A percentile compares a stretch with the other conserved stretches of the same genome.
Conservation (phyloP, 257 asterid genomes). For the Lycium barbarum region DNA sequence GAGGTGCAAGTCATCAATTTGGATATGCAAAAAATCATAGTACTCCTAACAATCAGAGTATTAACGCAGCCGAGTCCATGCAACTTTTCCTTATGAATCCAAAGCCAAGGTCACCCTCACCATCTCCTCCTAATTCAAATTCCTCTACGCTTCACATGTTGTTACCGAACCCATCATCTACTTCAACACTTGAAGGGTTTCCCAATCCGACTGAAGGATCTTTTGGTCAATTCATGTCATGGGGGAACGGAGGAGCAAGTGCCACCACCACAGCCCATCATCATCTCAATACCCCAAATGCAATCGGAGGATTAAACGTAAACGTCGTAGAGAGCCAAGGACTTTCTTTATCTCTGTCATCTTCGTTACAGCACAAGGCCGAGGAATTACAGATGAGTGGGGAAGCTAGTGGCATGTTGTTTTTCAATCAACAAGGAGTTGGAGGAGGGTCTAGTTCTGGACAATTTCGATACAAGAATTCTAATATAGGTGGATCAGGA, state of each 20-base stretch:
- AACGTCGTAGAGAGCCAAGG: slow-evolving; percentile 72
- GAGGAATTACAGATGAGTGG: slow-evolving; percentile 75
- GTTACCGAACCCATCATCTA: slow-evolving; percentile 62
- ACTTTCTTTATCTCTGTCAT: slow-evolving; percentile 80
- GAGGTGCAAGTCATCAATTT: slow-evolving; percentile 32
- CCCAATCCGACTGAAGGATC: slow-evolving; percentile 46
- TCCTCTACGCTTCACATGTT: slow-evolving; percentile 80
- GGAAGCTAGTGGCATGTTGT: slow-evolving; percentile 60
- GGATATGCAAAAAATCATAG: slow-evolving; percentile 47
- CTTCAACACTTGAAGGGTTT: slow-evolving; percentile 55
- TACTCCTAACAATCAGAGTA: slow-evolving; percentile 23
- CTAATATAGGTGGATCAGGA: slow-evolving; percentile 36
- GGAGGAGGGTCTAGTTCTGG: slow-evolving; percentile 48
- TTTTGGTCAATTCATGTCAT: slow-evolving; percentile 61
- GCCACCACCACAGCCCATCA: background rate
- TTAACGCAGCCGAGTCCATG: slow-evolving; percentile 73
- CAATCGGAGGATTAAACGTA: slow-evolving; percentile 47
- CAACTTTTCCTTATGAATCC: slow-evolving; percentile 90
- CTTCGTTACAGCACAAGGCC: slow-evolving; percentile 78
- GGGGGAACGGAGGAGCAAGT: slow-evolving; percentile 51
- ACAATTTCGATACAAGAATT: slow-evolving; percentile 60
- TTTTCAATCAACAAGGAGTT: slow-evolving; percentile 60
- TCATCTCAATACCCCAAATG: slow-evolving; percentile 52
- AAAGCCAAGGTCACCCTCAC: slow-evolving; percentile 69
- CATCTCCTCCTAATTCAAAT: slow-evolving; percentile 55